These are phyloP conservation scores for Margaritispora aquatica DNA, from an alignment of 495 filamentous ascomycete species.

Conservation along the genomic window DNA sequence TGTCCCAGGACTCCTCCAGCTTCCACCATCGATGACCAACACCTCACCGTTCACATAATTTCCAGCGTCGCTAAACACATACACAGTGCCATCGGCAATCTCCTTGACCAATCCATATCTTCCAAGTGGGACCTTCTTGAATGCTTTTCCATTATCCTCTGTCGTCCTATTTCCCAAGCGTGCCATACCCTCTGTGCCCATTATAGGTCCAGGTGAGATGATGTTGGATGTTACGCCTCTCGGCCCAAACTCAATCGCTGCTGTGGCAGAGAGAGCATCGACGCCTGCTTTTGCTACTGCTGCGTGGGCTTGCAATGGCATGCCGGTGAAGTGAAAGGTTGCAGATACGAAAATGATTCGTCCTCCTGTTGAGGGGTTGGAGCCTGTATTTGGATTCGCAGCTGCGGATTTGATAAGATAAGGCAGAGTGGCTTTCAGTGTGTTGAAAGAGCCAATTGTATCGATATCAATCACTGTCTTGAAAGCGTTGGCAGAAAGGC, in stretches of 20 bases:
- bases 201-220: conserved; percentile 74
- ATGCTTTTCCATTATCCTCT: conserved; percentile 28
- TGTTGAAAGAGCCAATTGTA: conserved; percentile 88
- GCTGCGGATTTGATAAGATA: conserved; percentile 68
- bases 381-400: conserved; percentile 45
- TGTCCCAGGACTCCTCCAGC: conserved; percentile 20
- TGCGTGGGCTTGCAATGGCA: conserved; percentile 80
- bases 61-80: conserved; percentile 73
- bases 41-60: conserved; percentile 77
- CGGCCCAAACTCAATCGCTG: conserved; percentile 84
- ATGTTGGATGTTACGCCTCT: conserved; percentile 85
- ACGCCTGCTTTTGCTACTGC: conserved; percentile 86
- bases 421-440: conserved; percentile 81
- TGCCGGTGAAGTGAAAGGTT: conserved; percentile 81
- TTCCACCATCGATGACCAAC: conserved; percentile 73
- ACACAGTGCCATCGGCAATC: conserved; percentile 90
- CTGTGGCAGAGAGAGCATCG: conserved; percentile 68
- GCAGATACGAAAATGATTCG: conserved; percentile 85
- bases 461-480: conserved; percentile 96
- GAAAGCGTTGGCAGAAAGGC: conserved; percentile 82
- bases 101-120: conserved; percentile 76
- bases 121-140: conserved; percentile 52
- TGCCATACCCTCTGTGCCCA: conserved; percentile 54
- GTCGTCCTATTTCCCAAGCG: conserved; percentile 29
- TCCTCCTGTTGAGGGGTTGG: conserved; percentile 56